Evolutionary conservation across 1,139 yeast species (phyloP).

Genomic region (Candida smagusa): DNA sequence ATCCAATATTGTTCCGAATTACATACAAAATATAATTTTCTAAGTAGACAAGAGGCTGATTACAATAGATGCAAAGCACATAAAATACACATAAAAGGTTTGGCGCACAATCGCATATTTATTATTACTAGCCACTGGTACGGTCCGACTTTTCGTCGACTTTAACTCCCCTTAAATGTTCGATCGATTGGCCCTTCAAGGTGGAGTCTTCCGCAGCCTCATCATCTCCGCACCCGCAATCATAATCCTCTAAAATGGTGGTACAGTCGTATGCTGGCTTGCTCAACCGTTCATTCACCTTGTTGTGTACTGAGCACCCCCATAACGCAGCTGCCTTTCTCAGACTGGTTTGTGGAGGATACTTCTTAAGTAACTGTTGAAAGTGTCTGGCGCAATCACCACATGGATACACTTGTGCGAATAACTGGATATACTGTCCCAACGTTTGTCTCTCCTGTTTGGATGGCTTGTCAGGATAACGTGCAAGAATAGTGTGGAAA

Average conservation of each 20-base stretch:
- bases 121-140: not conserved
- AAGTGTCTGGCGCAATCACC: slow-evolving; percentile 96
- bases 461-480: slow-evolving; percentile 84
- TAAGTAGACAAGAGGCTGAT: no score
- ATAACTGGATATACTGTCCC: slow-evolving; percentile 48
- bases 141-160: slow-evolving; percentile 40
- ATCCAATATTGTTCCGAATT: no score
- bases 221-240: slow-evolving; percentile 91
- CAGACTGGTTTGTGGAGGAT: slow-evolving; percentile 81
- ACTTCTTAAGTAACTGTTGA: slow-evolving; percentile 58
- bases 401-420: slow-evolving; percentile 84
- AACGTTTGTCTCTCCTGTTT: slow-evolving; percentile 61
- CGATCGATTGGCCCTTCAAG: slow-evolving; percentile 34
- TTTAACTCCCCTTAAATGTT: slow-evolving; percentile 38
- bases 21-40: no score
- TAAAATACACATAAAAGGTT: no score
- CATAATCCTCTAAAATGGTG: slow-evolving; percentile 81
- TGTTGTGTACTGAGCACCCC: slow-evolving; percentile 95
- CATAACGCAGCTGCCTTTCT: slow-evolving; percentile 85
- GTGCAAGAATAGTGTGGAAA: slow-evolving; percentile 85
- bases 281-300: slow-evolving; percentile 68
- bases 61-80: no score
- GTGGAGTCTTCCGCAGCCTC: slow-evolving; percentile 45
- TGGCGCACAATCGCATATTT: no score
- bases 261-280: slow-evolving; percentile 82